These are phyloP conservation scores for Thoreauomyces humboldtii DNA, from an alignment of 192 early-diverging fungal species.

Conservation along the genomic window DNA sequence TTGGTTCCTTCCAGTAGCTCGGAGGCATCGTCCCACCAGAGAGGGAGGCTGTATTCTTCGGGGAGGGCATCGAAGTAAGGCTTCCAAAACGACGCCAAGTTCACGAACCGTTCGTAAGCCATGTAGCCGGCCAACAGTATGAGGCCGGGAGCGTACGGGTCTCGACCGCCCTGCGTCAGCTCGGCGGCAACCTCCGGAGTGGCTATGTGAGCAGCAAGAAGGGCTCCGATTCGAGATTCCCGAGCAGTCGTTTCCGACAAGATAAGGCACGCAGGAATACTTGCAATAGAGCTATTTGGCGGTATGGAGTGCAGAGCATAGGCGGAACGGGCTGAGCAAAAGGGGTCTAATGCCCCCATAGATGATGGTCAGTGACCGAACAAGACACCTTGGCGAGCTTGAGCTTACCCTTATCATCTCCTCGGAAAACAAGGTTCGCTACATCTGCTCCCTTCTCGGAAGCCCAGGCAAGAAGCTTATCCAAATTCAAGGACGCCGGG, in stretches of 20 bases:
- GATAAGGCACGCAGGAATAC: conserved; percentile 38
- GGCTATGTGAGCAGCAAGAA: conserved; percentile 11
- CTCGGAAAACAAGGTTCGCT: background rate
- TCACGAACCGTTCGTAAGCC: conserved; percentile 34
- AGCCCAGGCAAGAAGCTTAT: background rate
- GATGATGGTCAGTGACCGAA: no score
- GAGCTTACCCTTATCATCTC: background rate
- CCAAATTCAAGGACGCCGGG: no score
- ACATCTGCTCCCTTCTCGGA: background rate
- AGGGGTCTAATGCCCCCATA: background rate
- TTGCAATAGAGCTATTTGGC: conserved; percentile 18
- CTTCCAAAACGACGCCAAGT: conserved; percentile 32
- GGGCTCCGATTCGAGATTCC: conserved; percentile 23
- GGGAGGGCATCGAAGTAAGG: conserved; percentile 47
- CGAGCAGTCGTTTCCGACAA: conserved; percentile 36
- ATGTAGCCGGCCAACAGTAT: conserved; percentile 38
- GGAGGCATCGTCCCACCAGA: conserved; percentile 42
- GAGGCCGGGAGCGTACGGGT: conserved; percentile 34
- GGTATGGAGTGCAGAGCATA: conserved; percentile 23
- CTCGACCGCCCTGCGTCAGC: conserved; percentile 13
- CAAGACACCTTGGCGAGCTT: no score
- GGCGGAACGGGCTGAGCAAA: conserved; percentile 11
- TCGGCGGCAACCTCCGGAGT: no score
- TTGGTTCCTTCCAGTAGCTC: conserved; percentile 35
- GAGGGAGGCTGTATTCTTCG: conserved; percentile 32